Evolutionary conservation across 2,329 filamentous ascomycete species (phyloP).

Genomic region (Trichoderma cornu-damae): DNA sequence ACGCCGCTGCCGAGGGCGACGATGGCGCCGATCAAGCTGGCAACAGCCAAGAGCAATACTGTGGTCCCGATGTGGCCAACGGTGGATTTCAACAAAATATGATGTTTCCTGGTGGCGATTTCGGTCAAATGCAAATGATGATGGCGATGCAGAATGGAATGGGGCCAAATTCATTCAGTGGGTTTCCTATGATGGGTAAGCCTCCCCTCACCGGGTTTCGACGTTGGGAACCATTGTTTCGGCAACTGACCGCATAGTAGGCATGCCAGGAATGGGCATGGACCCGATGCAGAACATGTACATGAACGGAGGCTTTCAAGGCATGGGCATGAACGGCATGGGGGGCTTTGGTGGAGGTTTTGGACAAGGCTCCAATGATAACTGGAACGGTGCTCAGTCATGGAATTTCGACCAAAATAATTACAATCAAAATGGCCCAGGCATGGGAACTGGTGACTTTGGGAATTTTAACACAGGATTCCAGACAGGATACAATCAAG

Average conservation of each 20-base stretch:
- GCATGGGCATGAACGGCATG: constrained; percentile 75
- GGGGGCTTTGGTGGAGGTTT: constrained; percentile 64
- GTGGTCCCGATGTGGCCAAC: constrained; percentile 36
- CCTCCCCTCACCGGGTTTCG: too few relatives aligned
- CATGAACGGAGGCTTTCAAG: constrained; percentile 74
- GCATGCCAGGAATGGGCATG: constrained; percentile 81
- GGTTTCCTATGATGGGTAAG: constrained; percentile 80
- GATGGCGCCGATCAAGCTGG: constrained; percentile 29
- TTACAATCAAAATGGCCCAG: constrained; percentile 80
- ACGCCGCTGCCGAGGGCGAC: constrained; percentile 6
- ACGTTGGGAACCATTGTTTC: not conserved
- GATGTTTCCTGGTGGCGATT: constrained; percentile 57
- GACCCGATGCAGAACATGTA: constrained; percentile 72
- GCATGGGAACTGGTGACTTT: constrained; percentile 76
- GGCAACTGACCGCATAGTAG: constrained; percentile 40
- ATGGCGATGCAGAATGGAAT: constrained; percentile 70
- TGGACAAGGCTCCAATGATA: constrained; percentile 63
- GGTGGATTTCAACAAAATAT: constrained; percentile 53
- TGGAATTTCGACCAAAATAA: constrained; percentile 85
- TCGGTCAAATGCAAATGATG: constrained; percentile 77
- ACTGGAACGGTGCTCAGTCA: constrained; percentile 75
- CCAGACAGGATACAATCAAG: constrained; percentile 73
- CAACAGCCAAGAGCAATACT: constrained; percentile 32
- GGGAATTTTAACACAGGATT: constrained; percentile 73
- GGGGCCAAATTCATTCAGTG: constrained; percentile 49